Percentiles rank a stretch among this genome's conserved stretches.
Conservation (phyloP, 352 stramenopile genomes). For the Pythium rhizo-oryzae region DNA sequence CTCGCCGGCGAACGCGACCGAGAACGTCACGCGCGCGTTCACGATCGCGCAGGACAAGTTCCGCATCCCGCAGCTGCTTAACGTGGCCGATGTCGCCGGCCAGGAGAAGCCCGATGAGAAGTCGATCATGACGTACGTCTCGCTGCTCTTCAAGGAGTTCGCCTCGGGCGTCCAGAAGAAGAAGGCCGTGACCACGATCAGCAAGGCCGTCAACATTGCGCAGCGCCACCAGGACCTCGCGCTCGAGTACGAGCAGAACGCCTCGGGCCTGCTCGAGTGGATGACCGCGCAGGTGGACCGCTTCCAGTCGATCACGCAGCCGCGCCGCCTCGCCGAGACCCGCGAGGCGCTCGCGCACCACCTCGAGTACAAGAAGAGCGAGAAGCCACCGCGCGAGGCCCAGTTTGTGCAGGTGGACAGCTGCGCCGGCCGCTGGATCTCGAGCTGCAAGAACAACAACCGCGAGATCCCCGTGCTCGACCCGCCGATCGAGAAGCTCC, state of each 20-base stretch:
- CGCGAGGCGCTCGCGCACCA: constrained; percentile 67
- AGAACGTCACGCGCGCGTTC: constrained; percentile 87
- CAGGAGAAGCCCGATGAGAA: constrained; percentile 90
- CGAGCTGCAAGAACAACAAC: constrained; percentile 89
- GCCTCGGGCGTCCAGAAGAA: constrained; percentile 90
- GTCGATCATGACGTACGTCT: constrained; percentile 93
- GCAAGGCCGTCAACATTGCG: constrained; percentile 90
- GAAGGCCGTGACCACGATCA: constrained; percentile 88
- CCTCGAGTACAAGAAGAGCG: constrained; percentile 88
- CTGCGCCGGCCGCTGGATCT: constrained; percentile 78
- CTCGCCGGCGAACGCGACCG: constrained; percentile 57
- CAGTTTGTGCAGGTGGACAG: constrained; percentile 82
- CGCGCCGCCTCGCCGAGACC: constrained; percentile 66
- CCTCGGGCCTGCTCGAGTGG: constrained; percentile 75
- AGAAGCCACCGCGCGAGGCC: constrained; percentile 82
- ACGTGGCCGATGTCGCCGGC: constrained; percentile 85
- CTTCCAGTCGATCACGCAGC: constrained; percentile 76
- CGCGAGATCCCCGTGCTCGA: constrained; percentile 68
- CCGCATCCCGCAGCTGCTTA: constrained; percentile 86
- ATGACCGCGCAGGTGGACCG: constrained; percentile 66
- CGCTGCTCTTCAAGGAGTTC: constrained; percentile 92
- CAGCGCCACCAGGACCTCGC: constrained; percentile 88
- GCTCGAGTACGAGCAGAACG: constrained; percentile 71
- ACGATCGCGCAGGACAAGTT: constrained; percentile 84
- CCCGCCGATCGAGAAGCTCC: constrained; percentile 78